A percentile compares a stretch with the other conserved stretches of the same genome.
Evolutionary conservation across 2,329 filamentous ascomycete genomes (phyloP).

Genomic region (Mollisiaceae sp.): DNA sequence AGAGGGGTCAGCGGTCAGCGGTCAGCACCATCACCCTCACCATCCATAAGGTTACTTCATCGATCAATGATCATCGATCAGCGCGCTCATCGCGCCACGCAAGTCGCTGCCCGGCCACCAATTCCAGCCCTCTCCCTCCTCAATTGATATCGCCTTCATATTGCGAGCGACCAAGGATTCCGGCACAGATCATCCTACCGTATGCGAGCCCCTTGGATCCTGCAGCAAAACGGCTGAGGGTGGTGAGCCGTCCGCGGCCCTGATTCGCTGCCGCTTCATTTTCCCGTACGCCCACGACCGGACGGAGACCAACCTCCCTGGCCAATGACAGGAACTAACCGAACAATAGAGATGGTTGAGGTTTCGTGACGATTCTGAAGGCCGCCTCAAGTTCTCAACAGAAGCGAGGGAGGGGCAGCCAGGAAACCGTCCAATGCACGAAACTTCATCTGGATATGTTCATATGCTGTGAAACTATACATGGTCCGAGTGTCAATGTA

Average conservation of each 20-base stretch:
- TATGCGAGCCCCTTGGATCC: slow-evolving; percentile 29
- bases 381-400: slow-evolving; percentile 15
- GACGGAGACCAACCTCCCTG: slow-evolving; percentile 8
- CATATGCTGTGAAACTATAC: slow-evolving; percentile 31
- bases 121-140: slow-evolving; percentile 7
- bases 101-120: not conserved
- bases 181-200: slow-evolving; percentile 34
- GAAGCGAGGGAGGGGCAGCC: slow-evolving; percentile 25
- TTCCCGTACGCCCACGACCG: slow-evolving; percentile 20
- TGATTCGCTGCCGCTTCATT: slow-evolving; percentile 27
- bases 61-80: not conserved
- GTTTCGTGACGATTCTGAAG: slow-evolving; percentile 2
- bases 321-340: slow-evolving; percentile 16
- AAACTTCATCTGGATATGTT: slow-evolving; percentile 36
- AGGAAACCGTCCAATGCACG: slow-evolving; percentile 24
- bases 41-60: not conserved
- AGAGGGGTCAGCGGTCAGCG: slow-evolving; percentile 2
- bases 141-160: slow-evolving; percentile 19
- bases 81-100: not conserved
- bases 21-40: too few relatives aligned
- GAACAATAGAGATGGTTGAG: slow-evolving; percentile 9
- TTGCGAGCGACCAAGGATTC: slow-evolving; percentile 27
- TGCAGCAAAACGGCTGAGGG: slow-evolving; percentile 26
- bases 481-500: slow-evolving; percentile 21
- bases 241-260: slow-evolving; percentile 3